Evolutionary conservation across 2,329 filamentous ascomycete genomes (phyloP).

Genomic region (Coniochaeta sp.): DNA sequence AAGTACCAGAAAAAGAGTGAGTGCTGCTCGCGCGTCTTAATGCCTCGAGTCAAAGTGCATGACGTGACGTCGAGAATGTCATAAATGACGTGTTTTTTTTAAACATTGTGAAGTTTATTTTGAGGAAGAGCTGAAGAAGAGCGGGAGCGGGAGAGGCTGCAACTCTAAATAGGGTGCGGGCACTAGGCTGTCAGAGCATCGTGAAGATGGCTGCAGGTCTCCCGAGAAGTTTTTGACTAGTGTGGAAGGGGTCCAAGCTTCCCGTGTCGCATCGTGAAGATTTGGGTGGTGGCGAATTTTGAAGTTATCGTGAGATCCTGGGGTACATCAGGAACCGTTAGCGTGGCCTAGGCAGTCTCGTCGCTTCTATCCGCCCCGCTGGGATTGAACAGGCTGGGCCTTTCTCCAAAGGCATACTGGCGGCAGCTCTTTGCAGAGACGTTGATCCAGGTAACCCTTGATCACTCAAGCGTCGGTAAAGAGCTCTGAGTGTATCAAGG

Average conservation of each 20-base stretch:
- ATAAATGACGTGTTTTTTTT: neutral
- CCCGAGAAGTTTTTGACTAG: neutral
- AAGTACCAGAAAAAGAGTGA: too few species aligned
- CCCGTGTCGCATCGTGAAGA: neutral
- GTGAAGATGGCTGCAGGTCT: neutral
- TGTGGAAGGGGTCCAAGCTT: neutral
- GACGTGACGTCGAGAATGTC: neutral
- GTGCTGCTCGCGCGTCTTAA: too few species aligned
- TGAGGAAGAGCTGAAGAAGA: neutral
- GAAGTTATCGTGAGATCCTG: constrained; percentile 2
- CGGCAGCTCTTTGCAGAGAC: neutral
- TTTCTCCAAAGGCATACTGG: neutral
- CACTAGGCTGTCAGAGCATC: neutral
- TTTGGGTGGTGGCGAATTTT: neutral
- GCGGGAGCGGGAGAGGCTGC: neutral
- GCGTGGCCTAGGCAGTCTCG: neutral
- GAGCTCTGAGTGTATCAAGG: neutral
- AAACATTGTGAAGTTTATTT: neutral
- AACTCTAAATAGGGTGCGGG: too few species aligned
- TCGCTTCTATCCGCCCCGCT: neutral
- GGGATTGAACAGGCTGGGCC: neutral
- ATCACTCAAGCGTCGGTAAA: neutral
- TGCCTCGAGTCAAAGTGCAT: neutral
- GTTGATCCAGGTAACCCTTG: neutral
- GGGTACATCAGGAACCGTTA: neutral